Percentiles rank a stretch among this genome's conserved stretches.
Evolutionary conservation across 2,329 filamentous ascomycete genomes (phyloP).

Genomic region (Botrytis paeoniae): DNA sequence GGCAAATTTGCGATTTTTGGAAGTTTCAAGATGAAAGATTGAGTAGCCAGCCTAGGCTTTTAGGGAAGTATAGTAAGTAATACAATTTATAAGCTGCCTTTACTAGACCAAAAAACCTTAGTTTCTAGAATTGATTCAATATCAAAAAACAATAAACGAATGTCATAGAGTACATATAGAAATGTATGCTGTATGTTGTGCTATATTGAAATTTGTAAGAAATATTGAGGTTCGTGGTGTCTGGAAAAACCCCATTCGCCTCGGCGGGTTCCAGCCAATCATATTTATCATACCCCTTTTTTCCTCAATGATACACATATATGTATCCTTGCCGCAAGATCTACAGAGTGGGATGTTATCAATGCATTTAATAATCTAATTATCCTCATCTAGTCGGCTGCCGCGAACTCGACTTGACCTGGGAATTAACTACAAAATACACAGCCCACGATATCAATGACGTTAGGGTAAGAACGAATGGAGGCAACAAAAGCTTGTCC

Average conservation of each 20-base stretch:
- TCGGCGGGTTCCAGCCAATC: not conserved
- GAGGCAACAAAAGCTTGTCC: slow-evolving; percentile 25
- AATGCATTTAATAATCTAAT: not conserved
- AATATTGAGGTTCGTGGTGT: not conserved
- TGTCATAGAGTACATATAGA: not conserved
- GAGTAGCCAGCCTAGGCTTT: not conserved
- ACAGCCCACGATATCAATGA: slow-evolving; percentile 27
- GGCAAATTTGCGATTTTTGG: not conserved
- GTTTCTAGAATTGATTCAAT: not conserved
- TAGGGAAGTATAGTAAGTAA: not conserved
- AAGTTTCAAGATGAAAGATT: not conserved
- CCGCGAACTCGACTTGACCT: not conserved
- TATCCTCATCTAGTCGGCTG: slow-evolving; percentile 1
- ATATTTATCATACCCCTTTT: not conserved
- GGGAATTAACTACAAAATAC: slow-evolving; percentile 21
- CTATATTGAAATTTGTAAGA: not conserved
- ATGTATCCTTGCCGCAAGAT: not conserved
- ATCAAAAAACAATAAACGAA: not conserved
- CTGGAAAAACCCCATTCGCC: not conserved
- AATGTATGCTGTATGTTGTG: not conserved
- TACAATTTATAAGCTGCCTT: not conserved
- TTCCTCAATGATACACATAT: not conserved
- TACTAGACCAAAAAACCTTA: not conserved
- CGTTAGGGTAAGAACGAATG: slow-evolving; percentile 26
- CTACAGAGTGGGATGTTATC: not conserved